Evolutionary conservation across 2,329 filamentous ascomycete species (phyloP).

Genomic region (Penicillium paneum): DNA sequence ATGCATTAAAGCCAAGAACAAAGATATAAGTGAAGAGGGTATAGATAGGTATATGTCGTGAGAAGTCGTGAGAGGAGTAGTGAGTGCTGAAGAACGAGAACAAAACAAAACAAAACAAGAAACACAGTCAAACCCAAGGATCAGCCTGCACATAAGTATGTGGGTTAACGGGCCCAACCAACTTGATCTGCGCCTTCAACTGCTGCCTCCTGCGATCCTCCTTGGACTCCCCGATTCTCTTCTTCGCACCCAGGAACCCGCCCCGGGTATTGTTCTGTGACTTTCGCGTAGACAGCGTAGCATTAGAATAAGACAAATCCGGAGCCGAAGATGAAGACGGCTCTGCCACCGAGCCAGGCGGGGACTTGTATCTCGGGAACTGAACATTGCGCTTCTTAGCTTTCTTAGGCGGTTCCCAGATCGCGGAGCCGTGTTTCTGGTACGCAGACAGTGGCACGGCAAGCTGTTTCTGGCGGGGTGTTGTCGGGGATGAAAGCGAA

Average conservation of each 20-base stretch:
- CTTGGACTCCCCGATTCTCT: conserved; percentile 33
- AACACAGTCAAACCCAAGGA: conserved; percentile 29
- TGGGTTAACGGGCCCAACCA: conserved; percentile 39
- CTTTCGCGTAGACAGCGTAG: conserved; percentile 18
- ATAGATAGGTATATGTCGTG: conserved; percentile 8
- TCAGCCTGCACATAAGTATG: conserved; percentile 24
- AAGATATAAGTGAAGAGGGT: background rate
- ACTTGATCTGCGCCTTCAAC: conserved; percentile 42
- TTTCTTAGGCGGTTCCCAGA: conserved; percentile 33
- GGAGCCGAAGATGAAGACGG: conserved; percentile 3
- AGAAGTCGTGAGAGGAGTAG: conserved; percentile 1
- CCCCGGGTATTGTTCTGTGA: conserved; percentile 27
- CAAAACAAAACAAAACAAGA: background rate
- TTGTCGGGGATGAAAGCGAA: conserved; percentile 8
- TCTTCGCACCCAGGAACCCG: conserved; percentile 31
- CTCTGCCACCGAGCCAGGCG: background rate
- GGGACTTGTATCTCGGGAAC: conserved; percentile 15
- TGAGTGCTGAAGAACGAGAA: background rate
- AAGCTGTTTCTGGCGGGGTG: conserved; percentile 25
- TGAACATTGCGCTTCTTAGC: conserved; percentile 25
- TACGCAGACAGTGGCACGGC: conserved; percentile 37
- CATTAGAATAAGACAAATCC: conserved; percentile 6
- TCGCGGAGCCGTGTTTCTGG: conserved; percentile 36
- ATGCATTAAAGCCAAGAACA: background rate
- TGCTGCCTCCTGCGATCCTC: conserved; percentile 37